A percentile compares a stretch with the other conserved stretches of the same genome.
Evolutionary conservation across 31 red algal species (phyloP).

Genomic region (Asparagopsis taxiformis): DNA sequence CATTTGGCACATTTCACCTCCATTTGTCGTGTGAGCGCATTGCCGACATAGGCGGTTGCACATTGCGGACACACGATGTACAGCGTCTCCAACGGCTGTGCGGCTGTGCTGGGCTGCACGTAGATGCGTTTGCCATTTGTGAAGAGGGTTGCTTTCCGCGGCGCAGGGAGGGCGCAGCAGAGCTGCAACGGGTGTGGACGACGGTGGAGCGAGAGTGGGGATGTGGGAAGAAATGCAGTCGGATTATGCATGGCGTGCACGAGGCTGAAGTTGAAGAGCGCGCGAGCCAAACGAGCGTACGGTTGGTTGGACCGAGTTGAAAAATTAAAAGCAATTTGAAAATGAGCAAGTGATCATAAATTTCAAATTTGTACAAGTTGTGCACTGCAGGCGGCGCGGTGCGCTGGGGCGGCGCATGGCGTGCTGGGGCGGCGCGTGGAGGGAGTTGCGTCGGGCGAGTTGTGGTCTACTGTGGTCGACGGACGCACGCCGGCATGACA

Average conservation of each 20-base stretch:
- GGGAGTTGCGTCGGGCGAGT: neutral
- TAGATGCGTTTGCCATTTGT: conserved; percentile 16
- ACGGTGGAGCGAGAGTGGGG: neutral
- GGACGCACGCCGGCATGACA: neutral
- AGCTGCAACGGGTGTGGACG: neutral
- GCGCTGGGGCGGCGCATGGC: neutral
- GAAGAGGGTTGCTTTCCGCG: conserved; percentile 24
- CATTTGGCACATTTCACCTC: conserved; percentile 17
- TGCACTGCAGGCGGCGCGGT: no score
- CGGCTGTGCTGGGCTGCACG: neutral
- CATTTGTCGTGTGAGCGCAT: neutral
- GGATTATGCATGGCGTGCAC: neutral
- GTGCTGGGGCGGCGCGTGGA: neutral
- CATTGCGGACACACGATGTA: conserved; percentile 34
- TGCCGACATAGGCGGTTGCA: conserved; percentile 26
- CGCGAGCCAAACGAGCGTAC: no score
- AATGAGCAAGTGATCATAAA: no score
- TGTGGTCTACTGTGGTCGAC: neutral
- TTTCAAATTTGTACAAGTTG: no score
- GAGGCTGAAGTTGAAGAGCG: neutral
- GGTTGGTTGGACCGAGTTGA: no score
- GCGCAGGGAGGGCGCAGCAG: neutral
- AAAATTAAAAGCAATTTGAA: no score
- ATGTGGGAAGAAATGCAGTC: neutral
- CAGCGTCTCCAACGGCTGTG: neutral